These are phyloP conservation scores for Blastocrithidia nonstop DNA, from an alignment of 208 protist genomes.

Conservation along the genomic window DNA sequence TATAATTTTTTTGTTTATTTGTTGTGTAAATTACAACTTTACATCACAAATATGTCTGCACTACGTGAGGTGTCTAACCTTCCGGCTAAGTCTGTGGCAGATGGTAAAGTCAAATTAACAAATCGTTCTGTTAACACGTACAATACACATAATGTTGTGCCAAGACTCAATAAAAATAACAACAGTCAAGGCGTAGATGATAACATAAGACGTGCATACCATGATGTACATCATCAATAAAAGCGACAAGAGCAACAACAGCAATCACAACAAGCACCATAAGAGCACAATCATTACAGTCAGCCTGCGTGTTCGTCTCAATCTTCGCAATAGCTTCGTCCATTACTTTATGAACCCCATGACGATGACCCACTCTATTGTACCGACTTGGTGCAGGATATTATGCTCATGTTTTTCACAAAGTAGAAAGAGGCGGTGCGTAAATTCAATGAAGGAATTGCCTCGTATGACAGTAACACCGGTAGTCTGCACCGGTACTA, in stretches of 20 bases:
- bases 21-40: not conserved
- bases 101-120: constrained; percentile 37
- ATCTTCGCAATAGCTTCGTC: constrained; percentile 9
- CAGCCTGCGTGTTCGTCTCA: not conserved
- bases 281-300: constrained; percentile 7
- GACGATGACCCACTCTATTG: constrained; percentile 50
- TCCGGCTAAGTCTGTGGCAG: constrained; percentile 10
- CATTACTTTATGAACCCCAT: constrained; percentile 25
- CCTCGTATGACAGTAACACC: constrained; percentile 16
- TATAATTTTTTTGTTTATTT: constrained; percentile 5
- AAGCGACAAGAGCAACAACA: constrained; percentile 8
- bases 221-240: not conserved
- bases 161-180: constrained; percentile 8
- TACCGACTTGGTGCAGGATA: constrained; percentile 66
- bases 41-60: constrained; percentile 9
- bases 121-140: constrained; percentile 13
- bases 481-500: constrained; percentile 34
- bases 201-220: not conserved
- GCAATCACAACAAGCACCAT: constrained; percentile 8
- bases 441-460: constrained; percentile 34
- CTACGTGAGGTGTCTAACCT: constrained; percentile 45
- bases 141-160: constrained; percentile 9
- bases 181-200: constrained; percentile 12
- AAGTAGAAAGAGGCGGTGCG: constrained; percentile 40
- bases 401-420: constrained; percentile 62